phyloP scores from a whole-genome alignment of 2,329 filamentous ascomycete genomes.

The Plectosphaerella cucumerina region DNA sequence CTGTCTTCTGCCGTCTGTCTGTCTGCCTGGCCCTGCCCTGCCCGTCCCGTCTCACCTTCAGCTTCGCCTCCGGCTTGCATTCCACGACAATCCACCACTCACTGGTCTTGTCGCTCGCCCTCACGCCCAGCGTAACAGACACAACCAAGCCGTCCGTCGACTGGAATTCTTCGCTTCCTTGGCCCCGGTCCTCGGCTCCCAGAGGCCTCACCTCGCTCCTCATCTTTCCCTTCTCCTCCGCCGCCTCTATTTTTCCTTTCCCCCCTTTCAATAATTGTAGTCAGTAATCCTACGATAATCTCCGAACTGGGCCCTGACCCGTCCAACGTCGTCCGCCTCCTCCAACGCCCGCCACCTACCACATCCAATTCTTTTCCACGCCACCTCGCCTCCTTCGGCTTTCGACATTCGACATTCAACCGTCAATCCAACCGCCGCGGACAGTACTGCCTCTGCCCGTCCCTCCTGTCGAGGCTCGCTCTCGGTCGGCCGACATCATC shows the following conservation, averaged over 20 bases:
- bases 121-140: too few relatives aligned
- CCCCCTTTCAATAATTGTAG: background rate
- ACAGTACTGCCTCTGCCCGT: too few relatives aligned
- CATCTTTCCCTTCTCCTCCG: background rate
- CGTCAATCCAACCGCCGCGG: too few relatives aligned
- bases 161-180: background rate
- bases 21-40: background rate
- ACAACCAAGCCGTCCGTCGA: too few relatives aligned
- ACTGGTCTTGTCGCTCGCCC: too few relatives aligned
- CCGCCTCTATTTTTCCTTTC: background rate
- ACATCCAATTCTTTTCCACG: too few relatives aligned
- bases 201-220: too few relatives aligned
- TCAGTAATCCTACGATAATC: background rate
- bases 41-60: background rate
- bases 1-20: background rate
- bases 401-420: too few relatives aligned
- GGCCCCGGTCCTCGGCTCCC: background rate
- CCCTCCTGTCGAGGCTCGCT: too few relatives aligned
- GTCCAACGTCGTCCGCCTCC: background rate
- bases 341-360: too few relatives aligned
- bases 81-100: background rate
- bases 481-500: too few relatives aligned
- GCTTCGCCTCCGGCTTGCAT: conserved; percentile 3
- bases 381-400: too few relatives aligned
- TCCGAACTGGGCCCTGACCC: background rate